Evolutionary conservation across 129 eudicot genomes (phyloP).

Genomic region (Kitagawia praeruptora): DNA sequence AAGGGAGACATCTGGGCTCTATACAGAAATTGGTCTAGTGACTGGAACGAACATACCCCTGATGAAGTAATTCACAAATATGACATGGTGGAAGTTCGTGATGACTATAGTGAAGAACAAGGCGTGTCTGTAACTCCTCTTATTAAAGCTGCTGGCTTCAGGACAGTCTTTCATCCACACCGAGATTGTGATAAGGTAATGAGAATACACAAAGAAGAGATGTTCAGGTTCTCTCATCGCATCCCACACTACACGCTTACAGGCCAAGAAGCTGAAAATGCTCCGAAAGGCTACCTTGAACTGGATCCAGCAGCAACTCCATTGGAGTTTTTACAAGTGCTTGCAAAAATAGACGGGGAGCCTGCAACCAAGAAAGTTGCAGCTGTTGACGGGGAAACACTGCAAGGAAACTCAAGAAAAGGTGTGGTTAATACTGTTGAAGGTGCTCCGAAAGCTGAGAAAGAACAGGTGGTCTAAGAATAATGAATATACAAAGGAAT

Average conservation of each 20-base stretch:
- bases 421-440: constrained; percentile 2
- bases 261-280: constrained; percentile 59
- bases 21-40: constrained; percentile 67
- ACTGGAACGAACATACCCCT: constrained; percentile 63
- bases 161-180: constrained; percentile 60
- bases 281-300: constrained; percentile 71
- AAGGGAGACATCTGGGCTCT: constrained; percentile 94
- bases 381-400: not conserved
- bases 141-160: constrained; percentile 55
- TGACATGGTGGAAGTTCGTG: constrained; percentile 82
- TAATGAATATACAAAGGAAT: not conserved
- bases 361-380: constrained; percentile 10
- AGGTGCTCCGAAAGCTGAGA: not conserved
- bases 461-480: constrained; percentile 10
- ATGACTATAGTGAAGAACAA: constrained; percentile 59
- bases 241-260: constrained; percentile 65
- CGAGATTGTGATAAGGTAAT: constrained; percentile 28
- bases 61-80: constrained; percentile 72
- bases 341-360: constrained; percentile 15
- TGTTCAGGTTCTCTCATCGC: constrained; percentile 86
- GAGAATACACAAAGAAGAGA: constrained; percentile 62
- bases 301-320: constrained; percentile 97
- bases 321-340: constrained; percentile 58
- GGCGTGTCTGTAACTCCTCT: constrained; percentile 69
- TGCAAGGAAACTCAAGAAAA: not conserved